These are phyloP conservation scores for Penicillium sp. DNA, from an alignment of 2,329 filamentous ascomycete genomes.

Conservation along the genomic window DNA sequence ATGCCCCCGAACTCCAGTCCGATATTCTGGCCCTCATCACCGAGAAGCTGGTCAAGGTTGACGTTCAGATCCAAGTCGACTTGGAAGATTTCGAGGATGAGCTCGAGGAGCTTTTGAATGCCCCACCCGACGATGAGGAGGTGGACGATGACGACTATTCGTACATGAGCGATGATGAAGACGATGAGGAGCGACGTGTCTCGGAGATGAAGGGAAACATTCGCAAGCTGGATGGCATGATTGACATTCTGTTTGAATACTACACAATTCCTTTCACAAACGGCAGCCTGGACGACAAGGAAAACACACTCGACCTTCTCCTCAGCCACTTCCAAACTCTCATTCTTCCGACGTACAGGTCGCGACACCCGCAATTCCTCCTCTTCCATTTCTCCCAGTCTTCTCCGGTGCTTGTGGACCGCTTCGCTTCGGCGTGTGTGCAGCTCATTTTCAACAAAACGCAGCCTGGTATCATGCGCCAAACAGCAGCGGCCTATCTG, in stretches of 20 bases:
- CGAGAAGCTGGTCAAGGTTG: conserved; percentile 84
- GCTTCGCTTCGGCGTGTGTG: conserved; percentile 74
- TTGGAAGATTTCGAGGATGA: conserved; percentile 91
- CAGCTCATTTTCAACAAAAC: conserved; percentile 66
- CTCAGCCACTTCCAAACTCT: conserved; percentile 81
- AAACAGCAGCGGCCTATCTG: conserved; percentile 85
- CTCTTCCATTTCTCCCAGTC: conserved; percentile 92
- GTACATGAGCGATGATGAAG: conserved; percentile 57
- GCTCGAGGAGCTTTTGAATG: conserved; percentile 59
- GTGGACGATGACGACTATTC: conserved; percentile 61
- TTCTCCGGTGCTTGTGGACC: conserved; percentile 70
- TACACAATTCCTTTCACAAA: conserved; percentile 70
- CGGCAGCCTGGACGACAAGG: conserved; percentile 63
- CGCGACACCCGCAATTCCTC: conserved; percentile 89
- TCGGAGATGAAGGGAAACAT: conserved; percentile 77
- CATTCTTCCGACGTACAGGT: conserved; percentile 85
- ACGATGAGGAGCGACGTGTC: conserved; percentile 43
- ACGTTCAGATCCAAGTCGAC: conserved; percentile 91
- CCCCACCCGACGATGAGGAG: conserved; percentile 38
- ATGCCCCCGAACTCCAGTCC: conserved; percentile 70
- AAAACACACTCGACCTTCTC: conserved; percentile 71
- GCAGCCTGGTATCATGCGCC: conserved; percentile 67
- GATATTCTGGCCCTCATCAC: conserved; percentile 80
- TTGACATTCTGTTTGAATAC: conserved; percentile 80
- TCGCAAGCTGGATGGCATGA: conserved; percentile 82